Evolutionary conservation across 257 asterid species (phyloP), one percentile per base, ranked within the genome.

Genomic region (Leonotis leonurus): DNA sequence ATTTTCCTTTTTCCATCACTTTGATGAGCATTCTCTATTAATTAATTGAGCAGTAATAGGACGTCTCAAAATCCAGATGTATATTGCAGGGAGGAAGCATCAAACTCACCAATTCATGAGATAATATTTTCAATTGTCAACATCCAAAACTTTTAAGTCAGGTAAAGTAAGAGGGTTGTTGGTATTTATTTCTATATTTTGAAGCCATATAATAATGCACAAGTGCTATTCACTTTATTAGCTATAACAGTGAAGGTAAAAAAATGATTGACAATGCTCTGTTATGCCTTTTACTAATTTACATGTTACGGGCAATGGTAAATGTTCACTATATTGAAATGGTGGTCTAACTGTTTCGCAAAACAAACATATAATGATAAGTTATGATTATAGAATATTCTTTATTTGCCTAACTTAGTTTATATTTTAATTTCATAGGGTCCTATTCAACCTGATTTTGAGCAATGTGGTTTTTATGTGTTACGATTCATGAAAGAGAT

Each of bases 111-210:
- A 51, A 65, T 81, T 59, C 90, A 87, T 70, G 95, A 90, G 84
- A 74, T 90, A 41, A 85, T 87, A 55, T 90, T 90, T 83, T 87
- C 97, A 41, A 81, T 96, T 41, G 56, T 66, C 60, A 94, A 90
- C 87, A 87, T 85, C 96, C 96, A 27, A 90, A 85, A 81, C 96
- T 87, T 74, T 94, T 90, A 51, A 87, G 95, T 65, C 87, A 90
- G 98, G 95, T 90, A 79, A 70, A 62, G 21, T 20, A 8, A 69
- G 57, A 56, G 52, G 67, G 44, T 33, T 45, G 59, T 44, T 60
- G 35, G 33, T 51, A 48, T 39, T 32, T 70, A 56, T 32, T 20
- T 35, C 10, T 69, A 21, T 67, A 25, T 52, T 52, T 21, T 43
- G n/a, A 17, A 56, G 57, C 49, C 76, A 56, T 66, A 30, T 17